A percentile compares a stretch with the other conserved stretches of the same genome.
Conservation (phyloP, 2,329 filamentous ascomycete genomes). For the Paramyrothecium sp. region DNA sequence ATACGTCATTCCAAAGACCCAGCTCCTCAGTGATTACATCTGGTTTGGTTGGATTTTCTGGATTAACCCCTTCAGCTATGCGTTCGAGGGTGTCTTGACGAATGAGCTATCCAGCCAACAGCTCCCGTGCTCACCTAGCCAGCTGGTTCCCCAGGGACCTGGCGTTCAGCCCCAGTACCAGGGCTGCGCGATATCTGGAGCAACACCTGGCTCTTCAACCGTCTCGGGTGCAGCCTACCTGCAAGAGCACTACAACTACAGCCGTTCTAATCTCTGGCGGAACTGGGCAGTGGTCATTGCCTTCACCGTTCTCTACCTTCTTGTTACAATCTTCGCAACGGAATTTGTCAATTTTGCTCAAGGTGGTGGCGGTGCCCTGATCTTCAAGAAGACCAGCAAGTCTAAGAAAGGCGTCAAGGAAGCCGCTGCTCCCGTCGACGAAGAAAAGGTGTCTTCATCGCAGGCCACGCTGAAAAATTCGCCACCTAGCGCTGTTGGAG, state of each 20-base stretch:
- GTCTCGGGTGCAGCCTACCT: constrained; percentile 57
- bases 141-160: background rate
- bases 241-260: constrained; percentile 50
- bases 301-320: constrained; percentile 70
- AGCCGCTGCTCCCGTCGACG: constrained; percentile 20
- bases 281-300: constrained; percentile 75
- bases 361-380: constrained; percentile 63
- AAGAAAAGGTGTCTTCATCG: constrained; percentile 17
- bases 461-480: background rate
- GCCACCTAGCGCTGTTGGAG: constrained; percentile 10
- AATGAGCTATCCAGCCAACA: background rate
- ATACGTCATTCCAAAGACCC: constrained; percentile 49
- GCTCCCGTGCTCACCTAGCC: background rate
- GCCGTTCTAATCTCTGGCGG: constrained; percentile 58
- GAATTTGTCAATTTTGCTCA: constrained; percentile 64
- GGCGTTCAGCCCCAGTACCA: constrained; percentile 38
- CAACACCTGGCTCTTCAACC: constrained; percentile 39
- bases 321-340: constrained; percentile 65
- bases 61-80: background rate
- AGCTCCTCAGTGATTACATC: constrained; percentile 57
- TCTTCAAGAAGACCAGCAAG: constrained; percentile 69
- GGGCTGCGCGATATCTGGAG: constrained; percentile 55
- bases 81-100: background rate
- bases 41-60: constrained; percentile 49
- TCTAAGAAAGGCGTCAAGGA: constrained; percentile 48